These are phyloP conservation scores for Serpula lacrymans DNA, from an alignment of 768 basidiomycete species.

Conservation along the genomic window DNA sequence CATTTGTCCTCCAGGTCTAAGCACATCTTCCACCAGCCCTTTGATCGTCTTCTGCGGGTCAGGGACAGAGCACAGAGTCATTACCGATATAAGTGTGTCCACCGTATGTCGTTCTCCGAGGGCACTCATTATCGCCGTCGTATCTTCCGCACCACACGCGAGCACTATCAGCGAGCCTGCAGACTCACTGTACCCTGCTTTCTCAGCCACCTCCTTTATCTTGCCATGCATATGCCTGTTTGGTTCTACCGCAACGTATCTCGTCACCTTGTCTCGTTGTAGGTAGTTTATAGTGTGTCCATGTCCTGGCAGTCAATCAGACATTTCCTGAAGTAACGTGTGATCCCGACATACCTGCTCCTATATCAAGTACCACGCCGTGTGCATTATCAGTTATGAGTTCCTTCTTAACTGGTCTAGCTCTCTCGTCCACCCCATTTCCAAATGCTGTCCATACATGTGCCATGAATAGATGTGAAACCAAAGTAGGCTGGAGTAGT, in stretches of 20 bases:
- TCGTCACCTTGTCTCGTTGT: conserved; percentile 48
- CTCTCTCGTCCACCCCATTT: conserved; percentile 41
- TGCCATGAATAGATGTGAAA: conserved; percentile 57
- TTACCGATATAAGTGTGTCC: conserved; percentile 62
- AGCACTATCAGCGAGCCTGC: conserved; percentile 57
- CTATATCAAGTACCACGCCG: conserved; percentile 65
- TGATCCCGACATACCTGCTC: conserved; percentile 48
- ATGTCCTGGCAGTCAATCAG: conserved; percentile 38
- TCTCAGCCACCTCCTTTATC: conserved; percentile 46
- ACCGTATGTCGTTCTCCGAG: conserved; percentile 36
- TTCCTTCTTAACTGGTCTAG: conserved; percentile 35
- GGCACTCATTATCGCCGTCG: conserved; percentile 41
- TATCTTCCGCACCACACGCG: conserved; percentile 61
- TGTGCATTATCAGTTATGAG: conserved; percentile 54
- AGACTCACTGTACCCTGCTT: conserved; percentile 50
- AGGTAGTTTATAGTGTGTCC: conserved; percentile 67
- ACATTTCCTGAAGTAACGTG: neutral
- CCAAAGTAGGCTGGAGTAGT: conserved; percentile 37
- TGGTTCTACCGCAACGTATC: conserved; percentile 72
- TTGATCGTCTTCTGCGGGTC: conserved; percentile 46
- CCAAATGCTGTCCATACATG: conserved; percentile 55
- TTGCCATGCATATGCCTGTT: conserved; percentile 59
- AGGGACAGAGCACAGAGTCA: conserved; percentile 67
- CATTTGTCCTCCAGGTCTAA: conserved; percentile 62
- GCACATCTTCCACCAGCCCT: conserved; percentile 44